These are phyloP conservation scores for Vitis vinifera DNA, from an alignment of 164 flowering plant species.

Conservation along the genomic window DNA sequence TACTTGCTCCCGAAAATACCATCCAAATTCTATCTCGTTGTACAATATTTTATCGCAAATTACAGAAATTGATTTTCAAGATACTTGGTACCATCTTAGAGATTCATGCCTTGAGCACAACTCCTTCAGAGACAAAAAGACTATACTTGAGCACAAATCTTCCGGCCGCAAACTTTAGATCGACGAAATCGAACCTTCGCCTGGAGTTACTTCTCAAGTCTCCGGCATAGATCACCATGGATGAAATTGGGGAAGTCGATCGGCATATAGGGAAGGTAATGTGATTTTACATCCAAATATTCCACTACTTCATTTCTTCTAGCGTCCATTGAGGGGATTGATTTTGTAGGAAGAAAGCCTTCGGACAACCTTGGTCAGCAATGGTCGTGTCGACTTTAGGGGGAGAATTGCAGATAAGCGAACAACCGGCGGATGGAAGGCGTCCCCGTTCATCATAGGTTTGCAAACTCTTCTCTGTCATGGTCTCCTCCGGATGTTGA, in stretches of 20 bases:
- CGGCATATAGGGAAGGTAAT: neutral
- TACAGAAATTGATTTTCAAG: too few species aligned
- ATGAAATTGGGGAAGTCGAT: neutral
- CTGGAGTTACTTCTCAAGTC: too few species aligned
- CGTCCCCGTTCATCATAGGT: conserved; percentile 71
- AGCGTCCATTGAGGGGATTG: neutral
- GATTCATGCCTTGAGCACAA: too few species aligned
- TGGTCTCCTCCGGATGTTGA: too few species aligned
- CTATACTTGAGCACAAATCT: too few species aligned
- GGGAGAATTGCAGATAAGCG: conserved; percentile 59
- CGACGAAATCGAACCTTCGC: too few species aligned
- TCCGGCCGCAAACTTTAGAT: too few species aligned
- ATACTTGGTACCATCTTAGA: too few species aligned
- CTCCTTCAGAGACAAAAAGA: too few species aligned
- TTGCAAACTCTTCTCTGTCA: neutral
- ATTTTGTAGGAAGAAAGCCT: neutral
- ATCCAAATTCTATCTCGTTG: too few species aligned
- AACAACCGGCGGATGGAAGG: conserved; percentile 74
- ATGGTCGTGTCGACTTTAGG: conserved; percentile 49
- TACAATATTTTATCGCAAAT: too few species aligned
- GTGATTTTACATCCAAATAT: neutral
- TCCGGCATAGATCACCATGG: neutral
- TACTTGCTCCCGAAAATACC: too few species aligned
- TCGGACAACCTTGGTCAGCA: conserved; percentile 38
- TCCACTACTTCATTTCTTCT: neutral